Evolutionary conservation across 257 asterid species (phyloP).

Genomic region (Linaria vulgaris): DNA sequence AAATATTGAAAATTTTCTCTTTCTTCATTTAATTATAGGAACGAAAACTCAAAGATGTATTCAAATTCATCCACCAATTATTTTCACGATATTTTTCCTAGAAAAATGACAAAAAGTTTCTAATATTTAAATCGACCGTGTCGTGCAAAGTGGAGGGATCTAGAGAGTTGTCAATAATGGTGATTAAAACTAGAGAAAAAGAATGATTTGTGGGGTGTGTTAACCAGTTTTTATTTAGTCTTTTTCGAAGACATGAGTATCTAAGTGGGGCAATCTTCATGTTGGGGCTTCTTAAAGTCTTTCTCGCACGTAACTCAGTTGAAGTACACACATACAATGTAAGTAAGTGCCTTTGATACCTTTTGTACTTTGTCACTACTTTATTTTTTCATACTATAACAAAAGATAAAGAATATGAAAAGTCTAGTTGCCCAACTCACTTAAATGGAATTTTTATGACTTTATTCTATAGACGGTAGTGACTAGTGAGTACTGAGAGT

Average conservation of each 20-base stretch:
- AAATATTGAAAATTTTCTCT: too few relatives aligned
- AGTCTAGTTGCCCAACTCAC: slow-evolving; percentile 26
- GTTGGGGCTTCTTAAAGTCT: slow-evolving; percentile 37
- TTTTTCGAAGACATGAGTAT: slow-evolving; percentile 43
- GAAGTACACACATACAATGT: slow-evolving; percentile 17
- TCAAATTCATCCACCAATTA: too few relatives aligned
- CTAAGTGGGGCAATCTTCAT: slow-evolving; percentile 50
- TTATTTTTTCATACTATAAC: slow-evolving; percentile 17
- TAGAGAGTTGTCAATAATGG: slow-evolving; percentile 44
- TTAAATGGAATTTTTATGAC: slow-evolving; percentile 24
- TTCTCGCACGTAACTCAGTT: background rate
- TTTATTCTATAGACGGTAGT: slow-evolving; percentile 28
- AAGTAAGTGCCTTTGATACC: slow-evolving; percentile 17
- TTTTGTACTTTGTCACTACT: slow-evolving; percentile 34
- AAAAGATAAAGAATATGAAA: slow-evolving; percentile 27
- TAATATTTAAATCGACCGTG: too few relatives aligned
- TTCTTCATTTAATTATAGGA: too few relatives aligned
- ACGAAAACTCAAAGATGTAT: too few relatives aligned
- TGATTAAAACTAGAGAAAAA: slow-evolving; percentile 37
- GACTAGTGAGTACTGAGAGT: too few relatives aligned
- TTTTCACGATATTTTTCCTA: too few relatives aligned
- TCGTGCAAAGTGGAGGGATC: slow-evolving; percentile 51
- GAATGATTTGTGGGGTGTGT: slow-evolving; percentile 39
- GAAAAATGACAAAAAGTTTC: too few relatives aligned
- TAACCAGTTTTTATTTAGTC: slow-evolving; percentile 35